Evolutionary conservation across 371 early-diverging fungal species (phyloP).

Genomic region (Apophysomyces variabilis): DNA sequence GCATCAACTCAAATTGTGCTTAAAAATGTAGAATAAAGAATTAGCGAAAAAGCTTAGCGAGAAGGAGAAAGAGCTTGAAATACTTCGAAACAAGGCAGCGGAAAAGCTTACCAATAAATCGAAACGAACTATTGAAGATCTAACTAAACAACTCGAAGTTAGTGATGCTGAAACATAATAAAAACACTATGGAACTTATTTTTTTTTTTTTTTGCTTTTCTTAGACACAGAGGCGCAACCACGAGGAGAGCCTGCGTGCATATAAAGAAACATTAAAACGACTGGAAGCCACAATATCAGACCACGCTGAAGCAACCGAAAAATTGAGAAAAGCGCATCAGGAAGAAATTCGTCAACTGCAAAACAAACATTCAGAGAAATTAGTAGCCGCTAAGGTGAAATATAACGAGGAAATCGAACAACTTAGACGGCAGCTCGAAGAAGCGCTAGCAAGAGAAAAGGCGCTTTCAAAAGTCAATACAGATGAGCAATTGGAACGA

Average conservation of each 20-base stretch:
- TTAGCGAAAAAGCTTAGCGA: slow-evolving; percentile 36
- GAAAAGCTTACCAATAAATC: slow-evolving; percentile 27
- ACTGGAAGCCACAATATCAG: slow-evolving; percentile 38
- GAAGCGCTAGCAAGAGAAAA: slow-evolving; percentile 20
- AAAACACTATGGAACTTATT: neutral
- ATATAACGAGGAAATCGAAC: slow-evolving; percentile 40
- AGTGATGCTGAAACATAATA: neutral
- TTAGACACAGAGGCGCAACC: slow-evolving; percentile 35
- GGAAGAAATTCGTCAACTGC: slow-evolving; percentile 32
- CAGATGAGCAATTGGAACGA: slow-evolving; percentile 77
- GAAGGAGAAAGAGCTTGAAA: slow-evolving; percentile 48
- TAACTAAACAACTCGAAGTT: slow-evolving; percentile 39
- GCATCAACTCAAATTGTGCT: neutral
- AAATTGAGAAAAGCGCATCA: slow-evolving; percentile 28
- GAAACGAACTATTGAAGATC: slow-evolving; percentile 33
- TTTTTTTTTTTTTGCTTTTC: neutral
- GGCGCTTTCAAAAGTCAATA: slow-evolving; percentile 41
- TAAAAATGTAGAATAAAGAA: slow-evolving; percentile 38
- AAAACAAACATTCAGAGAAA: slow-evolving; percentile 29
- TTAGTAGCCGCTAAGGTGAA: slow-evolving; percentile 32
- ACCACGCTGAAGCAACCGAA: slow-evolving; percentile 35
- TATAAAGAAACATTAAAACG: slow-evolving; percentile 44
- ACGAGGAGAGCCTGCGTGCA: slow-evolving; percentile 42
- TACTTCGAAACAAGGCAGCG: slow-evolving; percentile 28
- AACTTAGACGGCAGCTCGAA: slow-evolving; percentile 33